phyloP scores from a whole-genome alignment of 148 eudicot species.

The Fagopyrum tataricum region DNA sequence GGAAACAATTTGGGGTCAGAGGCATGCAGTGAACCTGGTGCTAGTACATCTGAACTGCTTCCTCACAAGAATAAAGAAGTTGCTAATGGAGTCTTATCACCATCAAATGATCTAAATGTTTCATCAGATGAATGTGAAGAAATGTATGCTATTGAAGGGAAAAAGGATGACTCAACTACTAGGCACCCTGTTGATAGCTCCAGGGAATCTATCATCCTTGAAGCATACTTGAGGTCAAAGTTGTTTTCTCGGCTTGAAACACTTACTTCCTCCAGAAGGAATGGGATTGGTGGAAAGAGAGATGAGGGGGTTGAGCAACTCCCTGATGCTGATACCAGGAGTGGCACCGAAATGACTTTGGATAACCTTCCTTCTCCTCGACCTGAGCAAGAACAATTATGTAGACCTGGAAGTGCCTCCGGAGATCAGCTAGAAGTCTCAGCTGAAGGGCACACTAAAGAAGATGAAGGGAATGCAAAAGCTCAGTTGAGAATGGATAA shows the following conservation, averaged over 20 bases:
- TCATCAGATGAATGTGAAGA: slow-evolving; percentile 44
- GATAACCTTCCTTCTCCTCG: slow-evolving; percentile 1
- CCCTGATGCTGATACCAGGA: slow-evolving; percentile 25
- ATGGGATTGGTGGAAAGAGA: slow-evolving; percentile 19
- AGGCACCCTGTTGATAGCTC: slow-evolving; percentile 24
- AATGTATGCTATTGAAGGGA: slow-evolving; percentile 20
- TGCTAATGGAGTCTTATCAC: slow-evolving; percentile 30
- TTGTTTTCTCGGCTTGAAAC: slow-evolving; percentile 48
- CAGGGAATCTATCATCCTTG: slow-evolving; percentile 53
- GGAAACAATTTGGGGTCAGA: slow-evolving; percentile 36
- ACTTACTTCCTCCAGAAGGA: slow-evolving; percentile 23
- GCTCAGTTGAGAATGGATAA: slow-evolving; percentile 16
- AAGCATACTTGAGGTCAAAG: slow-evolving; percentile 64
- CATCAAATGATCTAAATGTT: slow-evolving; percentile 29
- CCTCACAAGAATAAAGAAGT: slow-evolving; percentile 25
- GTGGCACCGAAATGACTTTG: slow-evolving; percentile 16
- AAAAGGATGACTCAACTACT: slow-evolving; percentile 22
- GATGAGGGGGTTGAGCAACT: slow-evolving; percentile 22
- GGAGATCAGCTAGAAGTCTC: slow-evolving; percentile 13
- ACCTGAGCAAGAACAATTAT: slow-evolving; percentile 16
- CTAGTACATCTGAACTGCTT: slow-evolving; percentile 37
- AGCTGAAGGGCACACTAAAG: slow-evolving; percentile 6
- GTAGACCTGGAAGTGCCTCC: slow-evolving; percentile 10
- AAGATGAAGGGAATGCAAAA: slow-evolving; percentile 22
- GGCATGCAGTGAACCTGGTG: slow-evolving; percentile 56